Evolutionary conservation across 768 basidiomycete genomes (phyloP), one percentile per base, ranked within the genome.

Genomic region (Hygrocybe coccinea): DNA sequence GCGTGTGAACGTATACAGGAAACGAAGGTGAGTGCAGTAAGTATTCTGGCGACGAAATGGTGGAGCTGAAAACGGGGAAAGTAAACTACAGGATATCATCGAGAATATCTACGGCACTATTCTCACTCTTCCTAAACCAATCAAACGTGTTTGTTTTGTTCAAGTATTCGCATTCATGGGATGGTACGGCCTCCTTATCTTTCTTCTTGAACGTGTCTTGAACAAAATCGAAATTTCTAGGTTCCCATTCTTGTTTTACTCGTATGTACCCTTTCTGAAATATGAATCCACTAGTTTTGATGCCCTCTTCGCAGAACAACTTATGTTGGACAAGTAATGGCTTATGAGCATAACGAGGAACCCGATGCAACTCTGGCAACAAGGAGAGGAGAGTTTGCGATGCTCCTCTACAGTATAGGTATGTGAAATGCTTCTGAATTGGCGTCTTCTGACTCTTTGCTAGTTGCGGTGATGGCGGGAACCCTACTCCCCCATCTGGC

Each of bases 111-210:
- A 82, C 60, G 76, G 68, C 29, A 87, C 94, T 4, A 75, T 91
- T 9, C 65, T 80, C 41, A 84, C 83, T 47, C 80, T 97, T 44
- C 95, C 95, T 0, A 83, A 80, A 59, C 87, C 92, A 11, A 86
- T 97, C 43, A 83, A 85, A 49, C 81, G 90, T 24, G 95, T 97
- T 10, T 97, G 95, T 67, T 85, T 87, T 64, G 94, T 97, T 2
- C 95, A 97, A 65, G 71, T 97, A 15, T 95, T 91, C 66, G 94
- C 95, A 2, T 97, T 95, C 68, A 95, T 95, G 91, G 93, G 91
- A 60, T 97, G 95, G 91, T 87, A 62, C 25, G 83, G 36, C 19
- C 8, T 53, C 41, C 22, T 43, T 41, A 43, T 45, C 39, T 47
- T 43, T 21, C 9, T 25, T 15, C 33, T 47, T 6, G 24, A 35